Percentiles rank a stretch among this genome's conserved stretches.
These are phyloP conservation scores for Aspergillus sp. DNA, from an alignment of 2,329 filamentous ascomycete species.

Conservation along the genomic window DNA sequence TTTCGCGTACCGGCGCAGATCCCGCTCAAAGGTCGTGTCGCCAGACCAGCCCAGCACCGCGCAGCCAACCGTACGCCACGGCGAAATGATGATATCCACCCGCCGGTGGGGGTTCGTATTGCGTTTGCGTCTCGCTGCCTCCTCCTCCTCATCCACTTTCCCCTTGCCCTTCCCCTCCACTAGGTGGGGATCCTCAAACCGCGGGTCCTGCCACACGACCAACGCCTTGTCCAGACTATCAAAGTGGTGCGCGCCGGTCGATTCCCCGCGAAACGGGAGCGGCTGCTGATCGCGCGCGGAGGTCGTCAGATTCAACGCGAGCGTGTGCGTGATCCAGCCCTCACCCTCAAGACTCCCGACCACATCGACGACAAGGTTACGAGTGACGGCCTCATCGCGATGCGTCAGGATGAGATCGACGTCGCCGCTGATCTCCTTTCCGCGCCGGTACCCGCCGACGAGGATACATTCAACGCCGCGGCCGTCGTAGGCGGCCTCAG, in stretches of 20 bases:
- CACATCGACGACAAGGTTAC: conserved; percentile 68
- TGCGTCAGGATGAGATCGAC: conserved; percentile 86
- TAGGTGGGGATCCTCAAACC: conserved; percentile 38
- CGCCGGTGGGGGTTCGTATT: conserved; percentile 76
- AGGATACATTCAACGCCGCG: conserved; percentile 59
- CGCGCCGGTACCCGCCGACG: conserved; percentile 78
- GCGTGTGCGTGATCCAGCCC: conserved; percentile 75
- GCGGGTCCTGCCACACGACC: conserved; percentile 82
- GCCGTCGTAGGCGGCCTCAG: conserved; percentile 39
- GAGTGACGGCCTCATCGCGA: conserved; percentile 65
- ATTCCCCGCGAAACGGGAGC: conserved; percentile 50
- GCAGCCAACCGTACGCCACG: conserved; percentile 86
- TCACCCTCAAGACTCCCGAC: conserved; percentile 67
- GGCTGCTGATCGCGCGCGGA: conserved; percentile 70
- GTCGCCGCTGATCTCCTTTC: conserved; percentile 71
- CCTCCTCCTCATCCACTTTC: conserved; percentile 27
- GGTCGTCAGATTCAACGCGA: conserved; percentile 67
- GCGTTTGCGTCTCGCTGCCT: conserved; percentile 2
- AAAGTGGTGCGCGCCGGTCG: conserved; percentile 53
- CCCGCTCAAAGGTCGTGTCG: conserved; percentile 84
- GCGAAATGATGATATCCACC: conserved; percentile 87
- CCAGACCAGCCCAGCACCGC: conserved; percentile 86
- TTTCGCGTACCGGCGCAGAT: conserved; percentile 77
- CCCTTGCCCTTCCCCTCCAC: conserved; percentile 1
- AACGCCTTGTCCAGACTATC: conserved; percentile 89